Percentiles rank a stretch among this genome's conserved stretches.
phyloP scores from a whole-genome alignment of 2,329 filamentous ascomycete genomes.

The Aspergillus jensenii region DNA sequence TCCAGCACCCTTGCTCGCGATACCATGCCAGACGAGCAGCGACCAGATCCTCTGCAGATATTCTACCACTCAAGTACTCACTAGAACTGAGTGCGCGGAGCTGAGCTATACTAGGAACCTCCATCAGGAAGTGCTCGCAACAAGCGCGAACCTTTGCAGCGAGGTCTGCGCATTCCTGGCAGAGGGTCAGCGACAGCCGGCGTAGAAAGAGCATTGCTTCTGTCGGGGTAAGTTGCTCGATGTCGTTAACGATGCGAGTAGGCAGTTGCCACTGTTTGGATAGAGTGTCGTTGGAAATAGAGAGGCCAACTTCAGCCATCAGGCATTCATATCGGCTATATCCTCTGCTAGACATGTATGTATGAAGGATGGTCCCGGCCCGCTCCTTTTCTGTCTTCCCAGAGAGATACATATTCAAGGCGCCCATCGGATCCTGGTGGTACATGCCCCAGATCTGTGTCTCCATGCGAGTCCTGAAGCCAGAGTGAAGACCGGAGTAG shows the following conservation, averaged over 20 bases:
- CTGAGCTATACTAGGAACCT: constrained; percentile 36
- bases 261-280: constrained; percentile 22
- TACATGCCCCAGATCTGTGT: constrained; percentile 22
- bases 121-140: constrained; percentile 24
- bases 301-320: constrained; percentile 30
- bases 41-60: constrained; percentile 37
- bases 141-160: constrained; percentile 19
- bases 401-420: constrained; percentile 34
- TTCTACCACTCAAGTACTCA: constrained; percentile 41
- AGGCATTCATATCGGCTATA: constrained; percentile 30
- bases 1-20: constrained; percentile 34
- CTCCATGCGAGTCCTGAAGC: constrained; percentile 20
- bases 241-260: constrained; percentile 32
- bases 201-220: constrained; percentile 26
- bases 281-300: constrained; percentile 19
- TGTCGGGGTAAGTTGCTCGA: constrained; percentile 35
- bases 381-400: constrained; percentile 31
- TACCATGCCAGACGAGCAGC: constrained; percentile 42
- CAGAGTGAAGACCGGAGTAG: constrained; percentile 24
- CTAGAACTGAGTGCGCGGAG: constrained; percentile 37
- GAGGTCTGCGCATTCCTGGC: constrained; percentile 7
- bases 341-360: constrained; percentile 35
- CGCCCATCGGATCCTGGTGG: constrained; percentile 10
- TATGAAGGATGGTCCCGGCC: constrained; percentile 35
- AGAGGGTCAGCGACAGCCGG: constrained; percentile 7